Evolutionary conservation across 1,284 basidiomycete genomes (phyloP).

Genomic region (Ustilago curta): DNA sequence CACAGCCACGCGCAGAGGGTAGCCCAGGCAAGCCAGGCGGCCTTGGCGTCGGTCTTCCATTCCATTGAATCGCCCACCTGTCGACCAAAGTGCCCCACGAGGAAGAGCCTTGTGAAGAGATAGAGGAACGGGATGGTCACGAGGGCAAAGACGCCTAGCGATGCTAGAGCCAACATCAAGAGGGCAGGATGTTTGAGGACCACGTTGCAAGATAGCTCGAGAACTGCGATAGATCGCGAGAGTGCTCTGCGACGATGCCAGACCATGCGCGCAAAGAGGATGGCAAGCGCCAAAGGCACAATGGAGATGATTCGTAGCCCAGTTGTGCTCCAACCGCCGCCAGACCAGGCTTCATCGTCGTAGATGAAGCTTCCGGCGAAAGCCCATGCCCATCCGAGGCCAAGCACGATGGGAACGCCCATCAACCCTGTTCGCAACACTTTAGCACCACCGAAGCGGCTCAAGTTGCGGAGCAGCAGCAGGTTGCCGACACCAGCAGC

Average conservation of each 20-base stretch:
- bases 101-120: slow-evolving; percentile 80
- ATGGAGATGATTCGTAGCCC: slow-evolving; percentile 85
- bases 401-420: slow-evolving; percentile 78
- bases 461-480: slow-evolving; percentile 52
- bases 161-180: slow-evolving; percentile 80
- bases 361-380: slow-evolving; percentile 90
- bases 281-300: slow-evolving; percentile 78
- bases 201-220: slow-evolving; percentile 82
- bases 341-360: slow-evolving; percentile 76
- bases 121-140: slow-evolving; percentile 83
- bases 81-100: slow-evolving; percentile 67
- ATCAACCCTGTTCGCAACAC: slow-evolving; percentile 54
- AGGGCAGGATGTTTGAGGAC: slow-evolving; percentile 84
- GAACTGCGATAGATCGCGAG: slow-evolving; percentile 77
- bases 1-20: slow-evolving; percentile 83
- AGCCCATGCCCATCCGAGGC: slow-evolving; percentile 85
- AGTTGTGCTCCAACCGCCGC: slow-evolving; percentile 82
- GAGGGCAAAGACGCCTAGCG: slow-evolving; percentile 80
- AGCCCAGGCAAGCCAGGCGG: slow-evolving; percentile 81
- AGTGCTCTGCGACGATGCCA: slow-evolving; percentile 76
- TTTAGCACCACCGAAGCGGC: slow-evolving; percentile 49
- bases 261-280: slow-evolving; percentile 80
- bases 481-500: slow-evolving; percentile 79
- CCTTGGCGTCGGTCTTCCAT: slow-evolving; percentile 83
- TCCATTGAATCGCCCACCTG: slow-evolving; percentile 69